Evolutionary conservation across 306 rosid species (phyloP).

Genomic region (Acacia confusa): DNA sequence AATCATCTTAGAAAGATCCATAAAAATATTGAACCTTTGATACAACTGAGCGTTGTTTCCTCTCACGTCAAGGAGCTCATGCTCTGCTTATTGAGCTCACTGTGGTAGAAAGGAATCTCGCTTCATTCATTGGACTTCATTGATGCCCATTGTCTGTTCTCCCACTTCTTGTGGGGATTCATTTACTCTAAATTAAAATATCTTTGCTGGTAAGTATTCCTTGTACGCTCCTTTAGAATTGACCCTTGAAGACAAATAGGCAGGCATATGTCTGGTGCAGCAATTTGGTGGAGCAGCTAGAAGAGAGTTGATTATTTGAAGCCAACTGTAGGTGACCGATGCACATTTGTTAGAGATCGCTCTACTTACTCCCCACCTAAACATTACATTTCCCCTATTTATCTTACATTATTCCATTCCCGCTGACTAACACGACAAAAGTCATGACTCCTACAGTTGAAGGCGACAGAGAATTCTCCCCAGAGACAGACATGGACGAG

Average conservation of each 20-base stretch:
- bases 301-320: slow-evolving; percentile 30
- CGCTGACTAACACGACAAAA: neutral
- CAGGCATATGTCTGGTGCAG: slow-evolving; percentile 28
- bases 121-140: neutral
- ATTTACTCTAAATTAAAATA: neutral
- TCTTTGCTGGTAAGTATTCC: neutral
- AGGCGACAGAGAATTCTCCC: slow-evolving; percentile 13
- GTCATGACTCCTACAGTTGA: slow-evolving; percentile 42
- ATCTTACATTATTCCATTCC: slow-evolving; percentile 17
- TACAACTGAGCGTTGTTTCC: neutral
- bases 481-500: slow-evolving; percentile 43
- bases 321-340: slow-evolving; percentile 23
- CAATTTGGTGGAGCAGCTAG: slow-evolving; percentile 43
- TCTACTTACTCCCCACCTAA: slow-evolving; percentile 60
- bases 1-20: neutral
- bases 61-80: neutral
- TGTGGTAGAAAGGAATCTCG: neutral
- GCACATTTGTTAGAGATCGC: slow-evolving; percentile 63
- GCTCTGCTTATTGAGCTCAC: neutral
- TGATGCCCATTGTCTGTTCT: neutral
- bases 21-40: neutral
- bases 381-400: neutral
- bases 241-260: slow-evolving; percentile 12
- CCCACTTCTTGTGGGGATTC: neutral
- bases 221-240: neutral